These are phyloP conservation scores for Letharia lupina DNA, from an alignment of 495 filamentous ascomycete genomes.

Conservation along the genomic window DNA sequence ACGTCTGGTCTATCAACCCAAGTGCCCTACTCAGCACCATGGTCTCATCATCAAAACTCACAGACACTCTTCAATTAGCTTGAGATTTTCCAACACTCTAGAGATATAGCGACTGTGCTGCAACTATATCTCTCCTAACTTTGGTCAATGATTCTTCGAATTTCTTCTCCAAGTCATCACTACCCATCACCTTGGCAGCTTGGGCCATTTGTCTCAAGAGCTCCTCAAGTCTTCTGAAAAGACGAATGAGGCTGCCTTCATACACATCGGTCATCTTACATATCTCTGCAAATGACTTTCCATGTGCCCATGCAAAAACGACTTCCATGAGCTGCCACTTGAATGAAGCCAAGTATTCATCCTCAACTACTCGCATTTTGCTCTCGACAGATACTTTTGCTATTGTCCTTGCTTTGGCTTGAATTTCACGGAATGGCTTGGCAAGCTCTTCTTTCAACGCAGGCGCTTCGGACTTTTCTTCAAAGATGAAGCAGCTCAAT, in stretches of 20 bases:
- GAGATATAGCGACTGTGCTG: constrained; percentile 84
- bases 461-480: constrained; percentile 75
- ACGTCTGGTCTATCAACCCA: not conserved
- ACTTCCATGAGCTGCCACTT: constrained; percentile 95
- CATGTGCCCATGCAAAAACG: constrained; percentile 87
- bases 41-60: not conserved
- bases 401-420: constrained; percentile 71
- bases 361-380: constrained; percentile 82
- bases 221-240: constrained; percentile 93
- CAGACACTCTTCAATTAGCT: not conserved
- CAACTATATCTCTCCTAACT: constrained; percentile 85
- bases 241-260: constrained; percentile 88
- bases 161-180: constrained; percentile 79
- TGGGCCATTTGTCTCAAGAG: constrained; percentile 96
- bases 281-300: constrained; percentile 85
- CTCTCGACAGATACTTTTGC: constrained; percentile 91
- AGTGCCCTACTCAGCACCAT: not conserved
- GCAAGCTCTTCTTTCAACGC: constrained; percentile 69
- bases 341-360: constrained; percentile 80
- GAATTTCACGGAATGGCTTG: constrained; percentile 78
- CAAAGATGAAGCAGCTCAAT: constrained; percentile 90
- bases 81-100: constrained; percentile 31
- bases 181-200: constrained; percentile 95
- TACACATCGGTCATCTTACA: constrained; percentile 99
- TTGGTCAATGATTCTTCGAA: constrained; percentile 78